Base-by-base conservation (phyloP, 2,329 filamentous ascomycete species). In the Colletotrichum spinosum region DNA sequence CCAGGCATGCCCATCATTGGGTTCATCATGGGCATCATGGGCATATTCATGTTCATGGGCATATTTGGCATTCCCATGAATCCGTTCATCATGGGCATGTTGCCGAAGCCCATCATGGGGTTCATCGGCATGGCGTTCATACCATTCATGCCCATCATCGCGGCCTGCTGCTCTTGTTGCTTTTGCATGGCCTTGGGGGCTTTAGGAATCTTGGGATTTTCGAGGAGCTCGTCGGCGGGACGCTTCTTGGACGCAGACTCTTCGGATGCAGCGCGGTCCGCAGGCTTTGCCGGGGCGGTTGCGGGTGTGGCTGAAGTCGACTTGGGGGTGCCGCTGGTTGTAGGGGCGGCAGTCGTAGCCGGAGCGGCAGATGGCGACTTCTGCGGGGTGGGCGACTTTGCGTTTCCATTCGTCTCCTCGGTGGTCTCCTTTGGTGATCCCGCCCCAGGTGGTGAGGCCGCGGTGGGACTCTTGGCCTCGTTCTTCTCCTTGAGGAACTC, bases 221-320 rank as follows among this genome's bases (percentile, higher is more conserved):
- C 87, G 7, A 86, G 79, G 38, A 84, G 84, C 56, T 94, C 90
- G 41, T 95, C 93, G 12, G 94, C 93, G 10, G 91, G 86, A 25
- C 96, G 89, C 81, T 98, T 99, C 80, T 92, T 96, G 34, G 87
- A 81, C 62, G 78, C 79, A 56, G 60, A 67, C 34, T 76, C 73
- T 34, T 77, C 72, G 5, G 68, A 61, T 38, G 71, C 67, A 48
- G 60, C 59, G 37, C 63, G 63, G 7, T 66, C 63, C 12, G 67
- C 67, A 17, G 65, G 57, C n/a, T 73, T 71, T 38, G 71, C 71
- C 39, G 70, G 68, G 46, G 65, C 65, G 11, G 72, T 69, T 38
- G 73, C 67, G 12, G 71, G 61, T 34, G 72, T 69, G 59, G 71
- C 73, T 68, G 72, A 78, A 65, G 65, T 55, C 42, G 58, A 61